Evolutionary conservation across 345 rosid species (phyloP).

Genomic region (Lepidium africanum): DNA sequence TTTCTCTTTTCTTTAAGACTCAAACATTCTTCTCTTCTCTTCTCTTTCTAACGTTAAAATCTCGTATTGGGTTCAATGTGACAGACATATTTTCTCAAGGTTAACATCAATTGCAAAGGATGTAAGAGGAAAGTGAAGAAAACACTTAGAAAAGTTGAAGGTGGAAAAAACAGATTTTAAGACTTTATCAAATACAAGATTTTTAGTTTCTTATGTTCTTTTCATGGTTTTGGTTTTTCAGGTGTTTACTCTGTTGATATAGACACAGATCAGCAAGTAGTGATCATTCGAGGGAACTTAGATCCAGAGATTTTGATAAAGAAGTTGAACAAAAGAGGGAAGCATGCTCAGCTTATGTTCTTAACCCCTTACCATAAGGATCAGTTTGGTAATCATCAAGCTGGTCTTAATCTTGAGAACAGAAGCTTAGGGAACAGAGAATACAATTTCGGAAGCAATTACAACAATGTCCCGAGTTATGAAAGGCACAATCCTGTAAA

Average conservation of each 20-base stretch:
- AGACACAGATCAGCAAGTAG: slow-evolving; percentile 43
- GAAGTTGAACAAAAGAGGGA: slow-evolving; percentile 48
- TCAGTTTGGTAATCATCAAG: slow-evolving; percentile 10
- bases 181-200: background rate
- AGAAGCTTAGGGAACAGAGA: slow-evolving; percentile 16
- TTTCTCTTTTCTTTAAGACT: background rate
- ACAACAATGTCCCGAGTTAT: slow-evolving; percentile 4
- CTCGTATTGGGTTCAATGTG: background rate
- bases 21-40: slow-evolving; percentile 17
- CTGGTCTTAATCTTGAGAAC: slow-evolving; percentile 3
- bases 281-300: slow-evolving; percentile 50
- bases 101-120: slow-evolving; percentile 65
- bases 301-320: slow-evolving; percentile 40
- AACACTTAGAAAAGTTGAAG: slow-evolving; percentile 61
- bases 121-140: slow-evolving; percentile 65
- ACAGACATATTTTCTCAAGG: slow-evolving; percentile 60
- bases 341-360: slow-evolving; percentile 49
- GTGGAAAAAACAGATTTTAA: slow-evolving; percentile 16
- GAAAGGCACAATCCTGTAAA: background rate
- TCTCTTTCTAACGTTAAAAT: background rate
- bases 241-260: slow-evolving; percentile 58
- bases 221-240: slow-evolving; percentile 24
- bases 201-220: background rate
- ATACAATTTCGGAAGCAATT: slow-evolving; percentile 1
- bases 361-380: slow-evolving; percentile 15